Evolutionary conservation across 345 rosid genomes (phyloP).

Genomic region (Pistacia vera): DNA sequence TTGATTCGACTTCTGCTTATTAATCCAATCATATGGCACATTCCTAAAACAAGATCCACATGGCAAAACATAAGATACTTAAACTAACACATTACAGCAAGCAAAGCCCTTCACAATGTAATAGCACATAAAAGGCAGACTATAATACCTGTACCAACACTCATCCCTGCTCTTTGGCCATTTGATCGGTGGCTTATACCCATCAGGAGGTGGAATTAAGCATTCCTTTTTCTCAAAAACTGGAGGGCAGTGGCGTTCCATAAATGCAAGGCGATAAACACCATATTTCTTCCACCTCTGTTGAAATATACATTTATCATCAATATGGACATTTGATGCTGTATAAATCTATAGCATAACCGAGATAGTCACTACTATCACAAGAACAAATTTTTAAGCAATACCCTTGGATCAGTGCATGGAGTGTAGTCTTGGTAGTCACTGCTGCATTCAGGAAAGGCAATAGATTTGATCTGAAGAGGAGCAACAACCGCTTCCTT

Average conservation of each 20-base stretch:
- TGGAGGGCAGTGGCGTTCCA: constrained; percentile 99
- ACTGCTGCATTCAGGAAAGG: constrained; percentile 79
- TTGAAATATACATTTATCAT: constrained; percentile 23
- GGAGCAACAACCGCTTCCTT: constrained; percentile 46
- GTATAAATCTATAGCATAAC: too few species aligned
- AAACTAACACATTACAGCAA: neutral
- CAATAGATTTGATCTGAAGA: constrained; percentile 53
- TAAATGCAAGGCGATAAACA: constrained; percentile 73
- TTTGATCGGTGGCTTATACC: constrained; percentile 84
- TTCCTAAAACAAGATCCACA: constrained; percentile 60
- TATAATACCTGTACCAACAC: constrained; percentile 94
- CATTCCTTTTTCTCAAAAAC: constrained; percentile 86
- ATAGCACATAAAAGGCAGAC: constrained; percentile 3
- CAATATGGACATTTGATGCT: neutral
- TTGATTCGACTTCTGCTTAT: constrained; percentile 95
- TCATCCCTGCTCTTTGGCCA: constrained; percentile 94
- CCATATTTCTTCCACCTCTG: constrained; percentile 99
- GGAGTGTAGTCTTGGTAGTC: constrained; percentile 96
- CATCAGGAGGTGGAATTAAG: constrained; percentile 95
- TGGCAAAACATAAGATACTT: neutral
- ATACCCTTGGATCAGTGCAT: constrained; percentile 96
- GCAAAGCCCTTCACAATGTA: neutral
- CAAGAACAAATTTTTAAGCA: neutral
- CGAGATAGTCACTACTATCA: neutral
- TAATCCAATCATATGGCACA: constrained; percentile 98